Base-by-base conservation (phyloP, 73 alveolate genomes). In the Paramecium caudatum region DNA sequence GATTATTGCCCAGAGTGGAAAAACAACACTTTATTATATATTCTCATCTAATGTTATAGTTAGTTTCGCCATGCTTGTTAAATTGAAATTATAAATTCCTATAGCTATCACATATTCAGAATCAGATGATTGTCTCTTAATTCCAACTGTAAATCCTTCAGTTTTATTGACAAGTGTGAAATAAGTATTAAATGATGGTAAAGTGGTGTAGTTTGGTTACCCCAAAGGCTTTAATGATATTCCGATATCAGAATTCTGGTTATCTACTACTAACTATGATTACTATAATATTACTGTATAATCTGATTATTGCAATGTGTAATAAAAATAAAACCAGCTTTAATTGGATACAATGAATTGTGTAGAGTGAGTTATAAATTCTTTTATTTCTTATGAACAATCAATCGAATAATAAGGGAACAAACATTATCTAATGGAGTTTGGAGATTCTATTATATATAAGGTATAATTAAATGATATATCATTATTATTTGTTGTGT, bases 41-140 rank as follows among this genome's bases (percentile, higher is more conserved):
- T 27, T 55, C n/a, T 55, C 80, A 5, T 55, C 80, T 27, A 55
- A 55, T 12, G 23, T 10, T 17, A 55, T 55, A 10, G 3, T 23
- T 27, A 55, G 9, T 55, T 21, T 23, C 23, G 80, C 46, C 17
- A 27, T 5, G 41, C 3, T 27, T 55, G 80, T 19, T 6, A 23
- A 10, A 55, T 55, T 55, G 30, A 55, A 55, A 12, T 55, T 55
- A 55, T 55, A 55, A 3, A 55, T 55, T 55, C 80, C 80, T 9
- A 55, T 55, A 17, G 30, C 80, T 5, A 55, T 55, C 30, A 23
- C 30, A 27, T 17, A 55, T 10, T 0, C 13, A 10, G 45, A 27
- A 7, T 16, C 17, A 1, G 8, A 19, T 21, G 23, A 37, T 55
- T 55, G 12, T 23, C 46, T 23, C 80, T 55, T 55, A 10, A 55